These are phyloP conservation scores for Yarrowia sp. DNA, from an alignment of 805 yeast genomes.

Conservation along the genomic window DNA sequence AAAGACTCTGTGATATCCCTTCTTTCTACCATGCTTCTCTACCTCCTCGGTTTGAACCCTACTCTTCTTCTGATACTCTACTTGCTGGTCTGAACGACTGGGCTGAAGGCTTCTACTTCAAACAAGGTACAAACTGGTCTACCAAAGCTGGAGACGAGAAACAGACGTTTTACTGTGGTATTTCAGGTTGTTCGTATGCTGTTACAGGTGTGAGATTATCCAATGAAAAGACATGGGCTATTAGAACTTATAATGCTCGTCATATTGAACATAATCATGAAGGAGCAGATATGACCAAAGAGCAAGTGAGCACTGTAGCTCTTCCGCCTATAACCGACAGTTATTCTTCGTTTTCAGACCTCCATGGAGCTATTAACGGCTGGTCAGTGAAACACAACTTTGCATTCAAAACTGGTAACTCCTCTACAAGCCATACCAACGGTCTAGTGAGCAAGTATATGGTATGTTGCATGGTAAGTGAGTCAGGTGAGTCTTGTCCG, in stretches of 20 bases:
- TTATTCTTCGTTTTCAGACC: not conserved
- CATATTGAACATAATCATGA: not conserved
- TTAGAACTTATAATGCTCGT: slow-evolving; percentile 1
- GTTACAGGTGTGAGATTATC: slow-evolving; percentile 11
- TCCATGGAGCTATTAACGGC: not conserved
- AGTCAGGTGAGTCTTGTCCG: not conserved
- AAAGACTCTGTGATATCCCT: not conserved
- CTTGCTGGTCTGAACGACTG: not conserved
- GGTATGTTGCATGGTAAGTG: slow-evolving; percentile 1
- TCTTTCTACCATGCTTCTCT: not conserved
- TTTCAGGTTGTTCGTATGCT: not conserved
- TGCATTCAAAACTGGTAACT: slow-evolving; percentile 5
- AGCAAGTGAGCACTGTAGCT: not conserved
- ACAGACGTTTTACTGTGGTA: slow-evolving; percentile 1
- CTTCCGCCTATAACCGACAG: not conserved
- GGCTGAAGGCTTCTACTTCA: slow-evolving; percentile 10
- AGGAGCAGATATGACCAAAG: not conserved
- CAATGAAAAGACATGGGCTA: not conserved
- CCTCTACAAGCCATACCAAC: not conserved
- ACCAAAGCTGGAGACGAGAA: not conserved
- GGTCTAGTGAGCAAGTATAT: slow-evolving; percentile 8
- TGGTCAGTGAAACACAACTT: not conserved
- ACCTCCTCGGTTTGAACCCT: not conserved
- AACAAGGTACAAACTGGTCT: slow-evolving; percentile 5
- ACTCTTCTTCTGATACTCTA: not conserved